phyloP scores from a whole-genome alignment of 1,284 basidiomycete genomes.

The Ganoderma lucidum region DNA sequence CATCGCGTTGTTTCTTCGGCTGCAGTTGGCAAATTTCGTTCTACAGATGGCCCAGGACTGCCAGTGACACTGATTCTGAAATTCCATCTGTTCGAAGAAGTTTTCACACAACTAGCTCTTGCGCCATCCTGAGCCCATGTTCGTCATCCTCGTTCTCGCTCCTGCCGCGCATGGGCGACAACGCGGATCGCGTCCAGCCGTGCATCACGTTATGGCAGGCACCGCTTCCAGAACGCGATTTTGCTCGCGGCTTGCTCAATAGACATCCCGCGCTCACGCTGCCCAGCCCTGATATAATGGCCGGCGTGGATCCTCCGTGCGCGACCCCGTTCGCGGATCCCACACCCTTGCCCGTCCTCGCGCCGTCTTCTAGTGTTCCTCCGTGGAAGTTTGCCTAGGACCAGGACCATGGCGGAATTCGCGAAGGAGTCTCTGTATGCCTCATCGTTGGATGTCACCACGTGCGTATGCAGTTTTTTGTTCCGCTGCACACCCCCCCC shows the following conservation, averaged over 20 bases:
- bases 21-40: background rate
- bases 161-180: slow-evolving; percentile 1
- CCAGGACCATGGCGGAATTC: background rate
- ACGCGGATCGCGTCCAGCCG: background rate
- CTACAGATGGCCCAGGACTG: background rate
- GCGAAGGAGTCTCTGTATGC: background rate
- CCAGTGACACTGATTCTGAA: background rate
- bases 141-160: background rate
- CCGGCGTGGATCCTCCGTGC: too few relatives aligned
- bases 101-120: background rate
- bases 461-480: background rate
- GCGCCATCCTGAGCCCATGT: background rate
- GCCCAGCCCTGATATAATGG: background rate
- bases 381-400: background rate
- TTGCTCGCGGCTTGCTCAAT: slow-evolving; percentile 1
- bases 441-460: background rate
- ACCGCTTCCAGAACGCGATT: slow-evolving; percentile 10
- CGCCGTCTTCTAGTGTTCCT: background rate
- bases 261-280: background rate
- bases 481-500: too few relatives aligned
- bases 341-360: background rate
- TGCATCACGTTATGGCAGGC: background rate
- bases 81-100: too few relatives aligned
- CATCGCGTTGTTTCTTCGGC: background rate
- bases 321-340: background rate